Evolutionary conservation across 148 eudicot genomes (phyloP), one percentile per base, ranked within the genome.

Genomic region (Camellia japonica): DNA sequence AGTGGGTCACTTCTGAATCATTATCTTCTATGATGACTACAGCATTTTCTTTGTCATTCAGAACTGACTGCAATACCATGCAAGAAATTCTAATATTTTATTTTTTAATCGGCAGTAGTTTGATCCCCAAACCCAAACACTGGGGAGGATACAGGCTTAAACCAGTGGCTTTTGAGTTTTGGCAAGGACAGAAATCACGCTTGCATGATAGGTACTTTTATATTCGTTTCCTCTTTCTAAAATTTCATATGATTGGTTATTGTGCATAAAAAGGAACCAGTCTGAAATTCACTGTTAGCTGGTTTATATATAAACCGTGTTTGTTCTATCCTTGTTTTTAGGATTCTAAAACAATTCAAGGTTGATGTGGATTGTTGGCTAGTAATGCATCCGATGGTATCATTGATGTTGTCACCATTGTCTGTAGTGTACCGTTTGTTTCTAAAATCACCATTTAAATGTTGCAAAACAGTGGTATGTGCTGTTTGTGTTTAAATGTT

Each of bases 171-270:
- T 94, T 87, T 74, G 99, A 97, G 86, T 97, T 94, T 86, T 97
- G 99, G 99, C 99, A 97, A 86, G 99, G 99, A 77, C 99, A 96
- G 75, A 87, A 91, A 79, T 96, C 99, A 81, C 99, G 98, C 80
- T 86, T 96, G 85, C 99, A 96, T 87, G 99, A 96, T 81, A 94
- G 99, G 99, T 96, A 80, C 59, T 70, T 43, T 67, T 7, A 51
- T 78, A 51, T 78, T 41, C 71, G 18, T 41, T 70, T 68, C 62
- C 65, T 68, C 72, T 1, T 68, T 43, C 54, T 44, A 44, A 20
- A 43, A 10, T 59, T 41, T 69, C 13, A 20, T 43, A 20, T 46
- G 23, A 18, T 46, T 70, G 58, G 30, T 23, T 44, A 5, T 68
- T 10, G 16, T 7, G 38, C 49, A 8, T 42, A 51, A 65, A 49